These are phyloP conservation scores for Candida tetrigidarum DNA, from an alignment of 1,139 yeast species.

Conservation along the genomic window DNA sequence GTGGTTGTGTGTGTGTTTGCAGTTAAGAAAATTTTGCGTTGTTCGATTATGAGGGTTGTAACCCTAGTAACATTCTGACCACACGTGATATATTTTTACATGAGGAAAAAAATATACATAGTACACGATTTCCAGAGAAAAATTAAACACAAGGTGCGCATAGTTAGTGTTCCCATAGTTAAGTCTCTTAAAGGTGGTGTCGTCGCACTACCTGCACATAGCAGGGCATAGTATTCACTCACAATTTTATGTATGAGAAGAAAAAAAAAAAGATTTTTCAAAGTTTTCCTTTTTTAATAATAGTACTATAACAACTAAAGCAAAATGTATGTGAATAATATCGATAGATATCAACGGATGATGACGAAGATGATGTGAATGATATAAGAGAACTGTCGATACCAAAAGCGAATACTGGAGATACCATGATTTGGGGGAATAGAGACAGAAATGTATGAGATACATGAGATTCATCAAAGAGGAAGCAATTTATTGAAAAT, in stretches of 20 bases:
- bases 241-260: neutral
- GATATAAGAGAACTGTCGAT: neutral
- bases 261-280: conserved; percentile 2
- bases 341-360: too few relatives aligned
- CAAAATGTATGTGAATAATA: conserved; percentile 5
- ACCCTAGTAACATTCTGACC: neutral
- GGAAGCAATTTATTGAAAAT: too few relatives aligned
- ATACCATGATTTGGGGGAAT: too few relatives aligned
- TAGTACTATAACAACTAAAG: conserved; percentile 3
- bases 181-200: too few relatives aligned
- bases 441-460: neutral
- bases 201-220: neutral
- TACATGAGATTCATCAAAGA: too few relatives aligned
- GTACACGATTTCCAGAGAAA: too few relatives aligned
- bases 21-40: neutral
- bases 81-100: conserved; percentile 1
- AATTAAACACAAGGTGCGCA: too few relatives aligned
- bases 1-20: neutral
- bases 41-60: neutral
- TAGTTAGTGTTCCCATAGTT: too few relatives aligned
- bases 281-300: neutral
- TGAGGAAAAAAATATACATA: neutral
- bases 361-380: neutral
- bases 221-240: neutral
- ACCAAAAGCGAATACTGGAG: too few relatives aligned